Conservation (phyloP, 164 flowering plant species). For the Vitis amurensis region DNA sequence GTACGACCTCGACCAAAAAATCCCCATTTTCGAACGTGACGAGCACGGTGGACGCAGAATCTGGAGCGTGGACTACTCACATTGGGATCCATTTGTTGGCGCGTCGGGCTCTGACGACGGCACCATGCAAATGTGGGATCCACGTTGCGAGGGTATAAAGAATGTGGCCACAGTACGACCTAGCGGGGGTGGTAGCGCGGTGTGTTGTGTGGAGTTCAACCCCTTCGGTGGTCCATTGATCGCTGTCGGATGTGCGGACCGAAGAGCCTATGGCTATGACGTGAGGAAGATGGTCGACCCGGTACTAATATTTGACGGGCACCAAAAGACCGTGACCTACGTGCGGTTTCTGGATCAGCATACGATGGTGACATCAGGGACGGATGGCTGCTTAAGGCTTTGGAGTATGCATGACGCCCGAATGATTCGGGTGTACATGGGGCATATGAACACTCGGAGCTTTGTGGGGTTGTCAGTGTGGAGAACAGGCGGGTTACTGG, state of each 20-base stretch:
- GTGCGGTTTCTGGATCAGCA: slow-evolving; percentile 35
- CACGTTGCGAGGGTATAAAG: slow-evolving; percentile 38
- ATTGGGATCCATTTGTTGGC: slow-evolving; percentile 35
- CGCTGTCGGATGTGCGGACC: slow-evolving; percentile 63
- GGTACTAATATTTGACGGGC: slow-evolving; percentile 43
- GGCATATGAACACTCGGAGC: slow-evolving; percentile 54
- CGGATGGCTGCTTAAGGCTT: slow-evolving; percentile 60
- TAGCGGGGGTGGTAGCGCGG: slow-evolving; percentile 35
- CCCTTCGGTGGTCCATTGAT: slow-evolving; percentile 42
- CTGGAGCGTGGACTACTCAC: slow-evolving; percentile 74
- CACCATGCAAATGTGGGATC: slow-evolving; percentile 69
- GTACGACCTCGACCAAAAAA: slow-evolving; percentile 53
- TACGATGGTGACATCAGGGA: slow-evolving; percentile 43
- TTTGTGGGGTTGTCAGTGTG: slow-evolving; percentile 74
- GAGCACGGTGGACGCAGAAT: slow-evolving; percentile 76
- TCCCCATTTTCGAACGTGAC: slow-evolving; percentile 68
- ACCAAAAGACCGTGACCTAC: slow-evolving; percentile 58
- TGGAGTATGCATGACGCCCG: slow-evolving; percentile 36
- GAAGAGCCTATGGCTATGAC: slow-evolving; percentile 54
- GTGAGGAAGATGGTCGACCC: slow-evolving; percentile 43
- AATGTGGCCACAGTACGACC: slow-evolving; percentile 45
- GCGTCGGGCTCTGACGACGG: slow-evolving; percentile 85
- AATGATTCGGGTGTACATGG: slow-evolving; percentile 44
- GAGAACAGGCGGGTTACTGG: slow-evolving; percentile 55
- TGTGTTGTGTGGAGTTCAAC: slow-evolving; percentile 69